Evolutionary conservation across 2,329 filamentous ascomycete species (phyloP), one percentile per base, ranked within the genome.

Genomic region (Thielaviopsis punctulata): DNA sequence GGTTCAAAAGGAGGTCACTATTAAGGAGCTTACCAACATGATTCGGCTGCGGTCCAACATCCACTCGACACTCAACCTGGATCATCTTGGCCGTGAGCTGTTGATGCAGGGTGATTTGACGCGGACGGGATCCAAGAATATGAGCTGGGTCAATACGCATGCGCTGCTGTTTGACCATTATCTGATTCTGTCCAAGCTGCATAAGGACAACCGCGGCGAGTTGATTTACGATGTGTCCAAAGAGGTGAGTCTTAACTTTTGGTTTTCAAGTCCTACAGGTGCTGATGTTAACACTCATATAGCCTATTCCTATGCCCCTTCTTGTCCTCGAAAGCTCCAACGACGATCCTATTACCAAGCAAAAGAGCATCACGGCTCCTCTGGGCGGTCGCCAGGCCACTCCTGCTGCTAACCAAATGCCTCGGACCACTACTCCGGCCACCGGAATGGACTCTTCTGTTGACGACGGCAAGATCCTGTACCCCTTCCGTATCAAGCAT

Each of bases 161-260:
- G 88, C 86, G 2, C 76, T 98, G 45, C 74, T 98, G 0, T 96
- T 98, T 62, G 93, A 98, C 61, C 89, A 98, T 66, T 98, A 95
- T 64, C 75, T 98, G 36, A 89, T 98, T 30, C 69, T 98, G 45
- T 85, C 92, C 39, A 98, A 98, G 69, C 74, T 86, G 7, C 73
- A 81, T 3, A 87, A 88, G 60, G 77, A 80, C 45, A 75, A 79
- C 45, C 78, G 77, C 47, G 77, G 76, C n/a, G 75, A 82, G 51
- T 92, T 84, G 66, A 87, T 86, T 60, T 98, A 92, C 59, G 92
- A 98, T 64, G 90, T 98, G 27, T 95, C 89, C 1, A 89, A 93
- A 65, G 75, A 94, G 66, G 81, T 84, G 66, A 67, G 75, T 60
- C 19, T n/a, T 45, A 30, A 49, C 48, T 48, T 4, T 45, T 21